Conservation (phyloP, 345 rosid genomes). For the Combretum micranthum region DNA sequence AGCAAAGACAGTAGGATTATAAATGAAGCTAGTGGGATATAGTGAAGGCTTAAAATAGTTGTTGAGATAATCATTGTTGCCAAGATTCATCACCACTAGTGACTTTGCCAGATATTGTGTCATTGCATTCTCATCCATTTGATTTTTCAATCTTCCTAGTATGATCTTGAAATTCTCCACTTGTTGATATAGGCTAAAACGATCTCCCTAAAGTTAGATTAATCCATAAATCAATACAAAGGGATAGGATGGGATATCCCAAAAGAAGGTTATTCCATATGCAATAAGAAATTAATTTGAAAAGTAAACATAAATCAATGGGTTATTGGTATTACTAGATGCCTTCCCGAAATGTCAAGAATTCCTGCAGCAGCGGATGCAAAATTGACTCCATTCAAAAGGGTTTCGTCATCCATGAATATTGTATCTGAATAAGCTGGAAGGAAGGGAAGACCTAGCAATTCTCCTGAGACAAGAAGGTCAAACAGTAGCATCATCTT, state of each 20-base stretch:
- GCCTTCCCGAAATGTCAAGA: conserved; percentile 59
- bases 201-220: conserved; percentile 50
- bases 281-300: no score
- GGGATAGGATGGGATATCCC: background rate
- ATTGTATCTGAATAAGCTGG: conserved; percentile 45
- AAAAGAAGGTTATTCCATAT: background rate
- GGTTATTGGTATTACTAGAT: conserved; percentile 18
- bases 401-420: conserved; percentile 21
- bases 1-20: conserved; percentile 43
- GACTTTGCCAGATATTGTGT: conserved; percentile 34
- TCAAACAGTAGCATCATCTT: background rate
- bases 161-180: conserved; percentile 53
- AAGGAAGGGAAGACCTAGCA: conserved; percentile 52
- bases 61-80: conserved; percentile 81
- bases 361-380: conserved; percentile 93
- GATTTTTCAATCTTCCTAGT: conserved; percentile 31
- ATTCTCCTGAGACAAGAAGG: conserved; percentile 32
- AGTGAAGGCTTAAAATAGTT: conserved; percentile 58
- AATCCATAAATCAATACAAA: background rate
- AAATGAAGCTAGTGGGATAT: conserved; percentile 41
- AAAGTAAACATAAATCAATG: background rate
- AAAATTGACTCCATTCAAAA: conserved; percentile 58
- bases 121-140: conserved; percentile 21
- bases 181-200: conserved; percentile 53
- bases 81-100: conserved; percentile 50